Base-by-base conservation (phyloP, 257 asterid species). In the Lycium ferocissimum region DNA sequence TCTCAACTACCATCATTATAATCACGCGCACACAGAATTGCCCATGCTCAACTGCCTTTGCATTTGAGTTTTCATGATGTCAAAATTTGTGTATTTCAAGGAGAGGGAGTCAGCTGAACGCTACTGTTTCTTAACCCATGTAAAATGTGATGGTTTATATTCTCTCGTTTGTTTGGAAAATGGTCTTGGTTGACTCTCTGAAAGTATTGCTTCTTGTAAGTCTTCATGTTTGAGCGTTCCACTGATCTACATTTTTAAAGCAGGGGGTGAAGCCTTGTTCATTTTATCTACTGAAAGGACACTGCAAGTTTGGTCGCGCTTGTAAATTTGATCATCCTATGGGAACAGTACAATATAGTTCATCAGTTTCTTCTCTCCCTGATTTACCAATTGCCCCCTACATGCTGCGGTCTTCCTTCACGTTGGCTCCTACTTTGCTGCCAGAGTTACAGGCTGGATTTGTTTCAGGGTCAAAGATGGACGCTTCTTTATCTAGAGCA, bases 261-360 rank as follows among this genome's bases (percentile, higher is more conserved):
- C 93, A 95, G 98, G 98, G 98, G 65, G 88, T 84, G 91, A 97
- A 92, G 90, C 89, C 96, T 84, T 95, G 98, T 93, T 70, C 93
- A n/a, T 95, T 89, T 90, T 94, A 95, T 91, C 73, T 93, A 91
- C 96, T 88, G 90, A 95, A 89, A 49, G 97, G 98, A 56, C 88
- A 85, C 85, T 95, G 98, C 96, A 94, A 95, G 88, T 94, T 92
- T 22, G 98, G 98, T 43, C 92, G 83, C 22, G 87, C 91, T 10
- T 95, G 98, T 95, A 95, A 92, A 89, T 95, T 91, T 84, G 98
- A 95, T 89, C 98, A 95, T 86, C 97, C 98, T 13, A 86, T 92
- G 91, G 83, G 90, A 45, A 49, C 87, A 80, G 85, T 87, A 81
- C 87, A 87, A 85, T 92, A 86, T 87, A 90, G 83, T 73, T 89